Percentiles rank a stretch among this genome's conserved stretches.
phyloP scores from a whole-genome alignment of 495 filamentous ascomycete genomes.

The Apiosordaria backusii region DNA sequence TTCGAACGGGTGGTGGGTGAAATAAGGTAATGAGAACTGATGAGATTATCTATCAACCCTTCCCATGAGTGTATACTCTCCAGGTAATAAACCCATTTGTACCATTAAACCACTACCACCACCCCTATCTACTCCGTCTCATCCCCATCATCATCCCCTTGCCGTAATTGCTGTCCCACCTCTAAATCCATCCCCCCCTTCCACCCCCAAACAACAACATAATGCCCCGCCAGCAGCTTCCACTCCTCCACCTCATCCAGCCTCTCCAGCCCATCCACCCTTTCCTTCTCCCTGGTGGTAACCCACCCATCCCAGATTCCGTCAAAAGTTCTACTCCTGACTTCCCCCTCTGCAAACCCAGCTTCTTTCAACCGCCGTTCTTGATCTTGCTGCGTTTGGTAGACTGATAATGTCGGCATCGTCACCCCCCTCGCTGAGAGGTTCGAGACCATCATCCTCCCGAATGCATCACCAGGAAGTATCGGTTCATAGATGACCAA shows the following conservation, averaged over 20 bases:
- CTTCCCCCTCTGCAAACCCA: slow-evolving; percentile 61
- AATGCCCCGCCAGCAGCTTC: slow-evolving; percentile 81
- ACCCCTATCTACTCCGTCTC: slow-evolving; percentile 12
- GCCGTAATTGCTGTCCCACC: no score
- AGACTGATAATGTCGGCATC: slow-evolving; percentile 75
- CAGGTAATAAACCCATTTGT: no score
- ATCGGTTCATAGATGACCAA: slow-evolving; percentile 89
- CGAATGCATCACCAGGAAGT: slow-evolving; percentile 77
- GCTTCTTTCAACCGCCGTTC: slow-evolving; percentile 52
- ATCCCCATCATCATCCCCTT: slow-evolving; percentile 7
- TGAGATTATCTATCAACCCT: no score
- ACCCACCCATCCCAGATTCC: slow-evolving; percentile 77
- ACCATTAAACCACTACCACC: no score
- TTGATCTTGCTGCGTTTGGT: slow-evolving; percentile 63
- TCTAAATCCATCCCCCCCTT: slow-evolving; percentile 33
- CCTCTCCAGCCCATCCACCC: slow-evolving; percentile 76
- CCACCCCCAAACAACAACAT: slow-evolving; percentile 79
- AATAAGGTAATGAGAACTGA: no score
- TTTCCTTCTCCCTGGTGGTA: slow-evolving; percentile 64
- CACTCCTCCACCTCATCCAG: slow-evolving; percentile 97
- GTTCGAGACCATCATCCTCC: slow-evolving; percentile 85
- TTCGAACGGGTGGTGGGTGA: no score
- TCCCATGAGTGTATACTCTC: no score
- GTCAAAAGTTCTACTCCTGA: slow-evolving; percentile 58
- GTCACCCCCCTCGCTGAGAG: slow-evolving; percentile 78